These are phyloP conservation scores for Alternaria ventricosa DNA, from an alignment of 2,329 filamentous ascomycete genomes.

Conservation along the genomic window DNA sequence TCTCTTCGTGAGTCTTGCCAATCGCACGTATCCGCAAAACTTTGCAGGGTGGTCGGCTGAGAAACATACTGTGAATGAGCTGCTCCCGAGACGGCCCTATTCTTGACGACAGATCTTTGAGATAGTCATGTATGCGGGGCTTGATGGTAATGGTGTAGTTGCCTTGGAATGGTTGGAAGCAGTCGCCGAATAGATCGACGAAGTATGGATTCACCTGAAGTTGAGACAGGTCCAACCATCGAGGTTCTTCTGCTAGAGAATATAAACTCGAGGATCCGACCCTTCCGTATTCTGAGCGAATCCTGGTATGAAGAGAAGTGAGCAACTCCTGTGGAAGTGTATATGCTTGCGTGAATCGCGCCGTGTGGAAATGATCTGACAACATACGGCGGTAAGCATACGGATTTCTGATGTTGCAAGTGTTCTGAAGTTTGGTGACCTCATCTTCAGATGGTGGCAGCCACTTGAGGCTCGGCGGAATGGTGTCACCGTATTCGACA, in stretches of 20 bases:
- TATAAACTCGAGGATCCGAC: no score
- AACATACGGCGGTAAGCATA: no score
- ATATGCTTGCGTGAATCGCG: background rate
- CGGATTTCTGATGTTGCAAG: no score
- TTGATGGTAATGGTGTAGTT: background rate
- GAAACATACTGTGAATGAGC: background rate
- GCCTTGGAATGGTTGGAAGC: background rate
- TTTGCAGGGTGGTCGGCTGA: background rate
- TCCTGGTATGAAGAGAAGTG: background rate
- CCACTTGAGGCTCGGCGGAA: rapidly evolving
- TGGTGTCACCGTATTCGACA: background rate
- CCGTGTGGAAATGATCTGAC: no score
- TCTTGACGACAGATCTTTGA: rapidly evolving
- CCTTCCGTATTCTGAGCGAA: no score
- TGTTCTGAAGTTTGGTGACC: no score
- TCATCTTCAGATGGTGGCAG: rapidly evolving
- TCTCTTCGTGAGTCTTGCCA: no score
- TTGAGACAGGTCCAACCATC: background rate
- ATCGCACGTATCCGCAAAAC: no score
- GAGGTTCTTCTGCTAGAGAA: rapidly evolving
- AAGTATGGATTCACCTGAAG: background rate
- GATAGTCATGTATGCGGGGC: background rate
- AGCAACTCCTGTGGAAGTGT: background rate
- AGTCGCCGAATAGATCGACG: background rate
- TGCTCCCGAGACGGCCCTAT: background rate